Evolutionary conservation across 202 grass and related monocot species (phyloP).

Genomic region (Setaria italica): DNA sequence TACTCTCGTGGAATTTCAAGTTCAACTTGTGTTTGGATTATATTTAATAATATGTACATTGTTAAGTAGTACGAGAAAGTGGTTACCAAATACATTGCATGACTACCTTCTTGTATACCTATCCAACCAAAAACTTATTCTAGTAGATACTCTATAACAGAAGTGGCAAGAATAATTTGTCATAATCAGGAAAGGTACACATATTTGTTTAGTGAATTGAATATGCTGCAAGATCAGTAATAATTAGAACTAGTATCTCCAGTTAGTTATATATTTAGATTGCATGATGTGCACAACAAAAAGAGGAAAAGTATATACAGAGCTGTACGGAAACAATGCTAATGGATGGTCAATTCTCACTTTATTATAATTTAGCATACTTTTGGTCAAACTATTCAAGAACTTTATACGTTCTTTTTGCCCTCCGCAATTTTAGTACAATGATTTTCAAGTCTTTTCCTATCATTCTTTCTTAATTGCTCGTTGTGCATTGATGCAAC

Average conservation of each 20-base stretch:
- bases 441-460: not conserved
- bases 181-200: not conserved
- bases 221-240: not conserved
- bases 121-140: not conserved
- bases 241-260: not conserved
- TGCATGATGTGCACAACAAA: not conserved
- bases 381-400: not conserved
- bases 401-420: not conserved
- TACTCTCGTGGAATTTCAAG: not conserved
- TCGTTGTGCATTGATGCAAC: not conserved
- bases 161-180: not conserved
- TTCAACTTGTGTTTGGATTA: not conserved
- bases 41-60: not conserved
- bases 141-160: not conserved
- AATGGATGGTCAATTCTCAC: not conserved
- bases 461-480: conserved; percentile 9
- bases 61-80: not conserved
- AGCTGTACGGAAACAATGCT: not conserved
- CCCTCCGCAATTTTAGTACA: not conserved
- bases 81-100: not conserved
- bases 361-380: not conserved
- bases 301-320: not conserved
- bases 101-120: not conserved
- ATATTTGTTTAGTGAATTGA: not conserved
- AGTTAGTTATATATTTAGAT: not conserved